A percentile compares a stretch with the other conserved stretches of the same genome.
These are phyloP conservation scores for Anisodus acutangulus DNA, from an alignment of 257 asterid genomes.

Conservation along the genomic window DNA sequence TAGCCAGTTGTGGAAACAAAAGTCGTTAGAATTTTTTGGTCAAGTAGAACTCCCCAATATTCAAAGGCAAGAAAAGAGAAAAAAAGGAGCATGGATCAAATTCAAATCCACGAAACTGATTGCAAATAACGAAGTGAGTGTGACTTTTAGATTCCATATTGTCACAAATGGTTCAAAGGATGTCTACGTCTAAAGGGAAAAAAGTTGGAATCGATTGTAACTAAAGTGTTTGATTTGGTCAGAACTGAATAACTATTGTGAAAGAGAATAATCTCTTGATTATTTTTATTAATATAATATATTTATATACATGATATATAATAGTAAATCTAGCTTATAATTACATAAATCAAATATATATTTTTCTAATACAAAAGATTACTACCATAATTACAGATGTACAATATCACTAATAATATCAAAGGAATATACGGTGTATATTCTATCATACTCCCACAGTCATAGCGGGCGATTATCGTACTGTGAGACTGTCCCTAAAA, in stretches of 20 bases:
- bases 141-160: slow-evolving; percentile 17
- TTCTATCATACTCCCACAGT: no score
- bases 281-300: no score
- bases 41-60: not conserved
- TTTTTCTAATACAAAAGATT: no score
- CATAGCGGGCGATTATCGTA: no score
- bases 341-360: no score
- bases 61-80: not conserved
- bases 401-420: no score
- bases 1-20: not conserved
- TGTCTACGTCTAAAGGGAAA: slow-evolving; percentile 6
- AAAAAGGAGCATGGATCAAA: not conserved
- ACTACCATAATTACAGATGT: no score
- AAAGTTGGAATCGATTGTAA: not conserved
- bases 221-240: slow-evolving; percentile 23
- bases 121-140: slow-evolving; percentile 17
- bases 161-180: slow-evolving; percentile 19
- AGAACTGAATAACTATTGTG: not conserved
- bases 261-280: no score
- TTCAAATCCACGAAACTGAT: not conserved
- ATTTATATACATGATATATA: no score
- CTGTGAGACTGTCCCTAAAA: no score
- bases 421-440: no score
- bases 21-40: not conserved
- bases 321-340: no score